Evolutionary conservation across 2,329 filamentous ascomycete genomes (phyloP).

Genomic region (Fonsecaea pedrosoi): DNA sequence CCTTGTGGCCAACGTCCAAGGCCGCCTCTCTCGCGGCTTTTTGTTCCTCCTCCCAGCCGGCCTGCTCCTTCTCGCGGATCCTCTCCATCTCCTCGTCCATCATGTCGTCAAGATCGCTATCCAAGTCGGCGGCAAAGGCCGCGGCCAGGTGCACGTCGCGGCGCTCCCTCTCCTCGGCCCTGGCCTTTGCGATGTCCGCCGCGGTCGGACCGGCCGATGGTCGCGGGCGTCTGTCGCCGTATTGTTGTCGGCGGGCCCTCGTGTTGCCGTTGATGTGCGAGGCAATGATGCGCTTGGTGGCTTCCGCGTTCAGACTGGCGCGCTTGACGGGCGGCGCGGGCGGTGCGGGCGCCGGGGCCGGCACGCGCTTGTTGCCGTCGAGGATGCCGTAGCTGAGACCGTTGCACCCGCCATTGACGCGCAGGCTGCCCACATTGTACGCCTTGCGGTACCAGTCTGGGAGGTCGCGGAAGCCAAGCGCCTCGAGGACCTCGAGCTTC

Average conservation of each 20-base stretch:
- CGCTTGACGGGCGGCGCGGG: neutral
- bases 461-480: slow-evolving; percentile 68
- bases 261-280: slow-evolving; percentile 13
- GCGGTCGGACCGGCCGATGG: neutral
- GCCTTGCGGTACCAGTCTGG: slow-evolving; percentile 65
- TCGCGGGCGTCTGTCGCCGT: neutral
- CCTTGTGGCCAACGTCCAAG: neutral
- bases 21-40: neutral
- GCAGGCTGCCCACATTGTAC: slow-evolving; percentile 44
- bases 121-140: slow-evolving; percentile 27
- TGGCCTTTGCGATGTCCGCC: neutral
- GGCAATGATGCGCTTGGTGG: slow-evolving; percentile 18
- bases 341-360: neutral
- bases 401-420: slow-evolving; percentile 27
- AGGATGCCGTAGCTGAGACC: slow-evolving; percentile 26
- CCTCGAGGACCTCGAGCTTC: slow-evolving; percentile 68
- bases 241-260: neutral
- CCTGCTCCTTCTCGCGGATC: slow-evolving; percentile 26
- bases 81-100: slow-evolving; percentile 23
- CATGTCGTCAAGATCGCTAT: slow-evolving; percentile 28
- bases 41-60: slow-evolving; percentile 32
- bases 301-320: neutral
- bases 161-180: slow-evolving; percentile 11
- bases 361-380: slow-evolving; percentile 15
- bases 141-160: slow-evolving; percentile 21